These are phyloP conservation scores for Pseudopyricularia cyperi DNA, from an alignment of 2,329 filamentous ascomycete genomes.

Conservation along the genomic window DNA sequence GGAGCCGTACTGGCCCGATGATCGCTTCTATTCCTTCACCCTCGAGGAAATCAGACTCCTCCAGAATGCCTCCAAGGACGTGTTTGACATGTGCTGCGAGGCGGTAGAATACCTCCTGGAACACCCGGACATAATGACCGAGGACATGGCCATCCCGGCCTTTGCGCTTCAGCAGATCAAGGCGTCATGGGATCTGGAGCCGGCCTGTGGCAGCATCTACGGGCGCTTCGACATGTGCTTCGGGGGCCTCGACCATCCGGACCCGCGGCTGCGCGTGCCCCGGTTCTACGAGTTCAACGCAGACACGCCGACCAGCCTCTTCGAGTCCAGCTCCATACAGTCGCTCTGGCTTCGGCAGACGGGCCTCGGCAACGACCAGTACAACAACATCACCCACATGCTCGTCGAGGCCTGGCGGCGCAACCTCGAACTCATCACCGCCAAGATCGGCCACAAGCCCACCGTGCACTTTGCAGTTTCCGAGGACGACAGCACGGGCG, in stretches of 20 bases:
- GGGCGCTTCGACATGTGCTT: background rate
- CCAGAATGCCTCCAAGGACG: background rate
- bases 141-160: background rate
- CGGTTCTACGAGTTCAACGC: background rate
- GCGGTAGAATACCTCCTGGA: background rate
- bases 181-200: background rate
- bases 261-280: background rate
- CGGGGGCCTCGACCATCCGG: background rate
- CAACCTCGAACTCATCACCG: background rate
- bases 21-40: background rate
- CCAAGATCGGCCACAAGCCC: background rate
- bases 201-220: background rate
- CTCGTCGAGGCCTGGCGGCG: background rate
- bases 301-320: background rate
- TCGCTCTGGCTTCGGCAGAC: constrained; percentile 1
- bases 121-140: background rate
- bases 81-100: background rate
- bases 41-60: background rate
- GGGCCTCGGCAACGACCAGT: background rate
- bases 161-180: background rate
- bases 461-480: constrained; percentile 1
- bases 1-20: background rate
- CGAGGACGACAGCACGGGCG: background rate
- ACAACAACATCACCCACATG: background rate
- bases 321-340: background rate